Conservation (phyloP, 1,284 basidiomycete species). For the Ustilago crameri region DNA sequence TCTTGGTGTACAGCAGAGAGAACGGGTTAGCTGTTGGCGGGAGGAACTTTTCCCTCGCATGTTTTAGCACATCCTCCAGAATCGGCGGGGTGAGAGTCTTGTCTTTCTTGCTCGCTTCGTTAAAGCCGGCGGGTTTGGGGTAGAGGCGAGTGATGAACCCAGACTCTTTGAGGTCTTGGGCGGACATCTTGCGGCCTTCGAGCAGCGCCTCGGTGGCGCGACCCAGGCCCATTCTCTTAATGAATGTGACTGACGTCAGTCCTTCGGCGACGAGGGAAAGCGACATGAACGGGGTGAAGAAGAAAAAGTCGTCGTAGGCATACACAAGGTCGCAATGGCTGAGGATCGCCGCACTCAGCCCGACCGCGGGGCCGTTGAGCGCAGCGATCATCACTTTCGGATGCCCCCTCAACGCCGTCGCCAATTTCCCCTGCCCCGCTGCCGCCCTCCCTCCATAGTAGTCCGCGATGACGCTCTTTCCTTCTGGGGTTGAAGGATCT, state of each 20-base stretch:
- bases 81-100: slow-evolving; percentile 40
- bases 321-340: slow-evolving; percentile 56
- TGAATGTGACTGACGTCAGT: slow-evolving; percentile 41
- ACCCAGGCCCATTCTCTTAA: slow-evolving; percentile 49
- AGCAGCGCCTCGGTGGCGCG: slow-evolving; percentile 50
- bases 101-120: slow-evolving; percentile 10
- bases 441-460: slow-evolving; percentile 23
- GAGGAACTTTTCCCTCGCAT: slow-evolving; percentile 35
- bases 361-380: slow-evolving; percentile 55
- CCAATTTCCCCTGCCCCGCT: slow-evolving; percentile 30
- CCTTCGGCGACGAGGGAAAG: slow-evolving; percentile 55
- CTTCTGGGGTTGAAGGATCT: slow-evolving; percentile 13
- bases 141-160: slow-evolving; percentile 54
- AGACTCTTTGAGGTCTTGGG: slow-evolving; percentile 37
- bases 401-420: slow-evolving; percentile 27
- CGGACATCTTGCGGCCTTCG: slow-evolving; percentile 45
- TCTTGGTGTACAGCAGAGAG: slow-evolving; percentile 53
- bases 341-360: slow-evolving; percentile 45
- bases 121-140: slow-evolving; percentile 23
- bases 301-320: slow-evolving; percentile 53
- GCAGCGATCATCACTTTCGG: slow-evolving; percentile 55
- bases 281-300: slow-evolving; percentile 53
- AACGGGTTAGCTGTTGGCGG: slow-evolving; percentile 46
- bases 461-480: slow-evolving; percentile 17
- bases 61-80: slow-evolving; percentile 35